A percentile compares a stretch with the other conserved stretches of the same genome.
phyloP scores from a whole-genome alignment of 305 asterid genomes.

The Ilex paraguariensis region DNA sequence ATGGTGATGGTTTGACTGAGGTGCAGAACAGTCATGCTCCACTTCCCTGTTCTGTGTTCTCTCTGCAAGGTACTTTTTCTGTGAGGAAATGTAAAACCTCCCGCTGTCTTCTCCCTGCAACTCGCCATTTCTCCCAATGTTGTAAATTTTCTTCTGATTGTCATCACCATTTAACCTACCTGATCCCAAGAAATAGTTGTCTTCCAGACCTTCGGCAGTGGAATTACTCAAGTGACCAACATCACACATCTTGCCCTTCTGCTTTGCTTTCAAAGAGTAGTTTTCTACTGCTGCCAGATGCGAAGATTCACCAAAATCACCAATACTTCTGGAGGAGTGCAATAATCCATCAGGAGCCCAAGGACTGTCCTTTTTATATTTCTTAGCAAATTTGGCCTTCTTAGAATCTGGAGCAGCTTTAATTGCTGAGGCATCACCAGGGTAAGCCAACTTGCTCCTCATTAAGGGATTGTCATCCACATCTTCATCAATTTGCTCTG shows the following conservation, averaged over 20 bases:
- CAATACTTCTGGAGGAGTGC: not conserved
- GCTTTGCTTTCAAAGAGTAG: slow-evolving; percentile 28
- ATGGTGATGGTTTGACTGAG: slow-evolving; percentile 45
- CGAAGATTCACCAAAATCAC: not conserved
- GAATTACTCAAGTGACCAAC: slow-evolving; percentile 43
- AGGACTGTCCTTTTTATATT: slow-evolving; percentile 41
- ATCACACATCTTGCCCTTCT: slow-evolving; percentile 71
- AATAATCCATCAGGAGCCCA: not conserved
- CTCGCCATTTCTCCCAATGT: slow-evolving; percentile 57
- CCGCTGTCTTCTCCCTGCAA: slow-evolving; percentile 46
- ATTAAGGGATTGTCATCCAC: slow-evolving; percentile 81
- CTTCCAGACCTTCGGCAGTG: slow-evolving; percentile 38
- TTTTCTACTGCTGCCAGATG: slow-evolving; percentile 6
- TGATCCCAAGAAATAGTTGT: slow-evolving; percentile 43
- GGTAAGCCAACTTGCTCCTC: slow-evolving; percentile 97
- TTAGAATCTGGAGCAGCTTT: slow-evolving; percentile 38
- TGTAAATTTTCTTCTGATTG: slow-evolving; percentile 45
- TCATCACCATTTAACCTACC: slow-evolving; percentile 32
- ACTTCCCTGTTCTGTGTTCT: slow-evolving; percentile 51
- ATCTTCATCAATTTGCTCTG: slow-evolving; percentile 64
- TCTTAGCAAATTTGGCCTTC: slow-evolving; percentile 45
- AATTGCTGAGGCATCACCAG: slow-evolving; percentile 54
- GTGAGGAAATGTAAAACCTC: slow-evolving; percentile 39
- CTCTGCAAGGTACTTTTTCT: slow-evolving; percentile 32
- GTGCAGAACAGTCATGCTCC: slow-evolving; percentile 36